Evolutionary conservation across 2,329 filamentous ascomycete species (phyloP).

Genomic region (Xylaria sp.): DNA sequence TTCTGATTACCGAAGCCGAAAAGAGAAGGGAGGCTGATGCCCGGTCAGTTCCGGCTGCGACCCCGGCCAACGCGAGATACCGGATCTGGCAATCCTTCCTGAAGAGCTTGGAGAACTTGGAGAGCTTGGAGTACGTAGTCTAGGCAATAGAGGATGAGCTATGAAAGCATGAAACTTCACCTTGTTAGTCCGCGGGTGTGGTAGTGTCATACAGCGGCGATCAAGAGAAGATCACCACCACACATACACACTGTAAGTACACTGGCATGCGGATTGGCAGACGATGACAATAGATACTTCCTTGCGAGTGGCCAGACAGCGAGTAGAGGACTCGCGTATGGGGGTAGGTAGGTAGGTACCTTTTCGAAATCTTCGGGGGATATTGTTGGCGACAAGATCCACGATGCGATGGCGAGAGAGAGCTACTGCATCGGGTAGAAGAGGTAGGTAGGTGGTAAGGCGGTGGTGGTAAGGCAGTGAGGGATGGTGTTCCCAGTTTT

Average conservation of each 20-base stretch:
- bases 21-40: constrained; percentile 29
- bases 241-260: too few species aligned
- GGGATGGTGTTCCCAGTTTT: constrained; percentile 1
- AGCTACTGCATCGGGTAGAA: constrained; percentile 2
- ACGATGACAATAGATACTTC: constrained; percentile 3
- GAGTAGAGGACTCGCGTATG: background rate
- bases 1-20: constrained; percentile 18
- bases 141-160: background rate
- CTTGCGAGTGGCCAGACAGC: background rate
- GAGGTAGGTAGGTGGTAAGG: constrained; percentile 23
- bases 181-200: constrained; percentile 1
- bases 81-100: constrained; percentile 19
- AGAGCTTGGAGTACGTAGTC: too few species aligned
- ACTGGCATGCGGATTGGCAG: constrained; percentile 5
- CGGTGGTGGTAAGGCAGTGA: constrained; percentile 17
- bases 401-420: constrained; percentile 11
- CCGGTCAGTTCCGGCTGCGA: constrained; percentile 9
- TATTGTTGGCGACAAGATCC: constrained; percentile 21
- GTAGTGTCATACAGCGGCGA: constrained; percentile 1
- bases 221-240: background rate
- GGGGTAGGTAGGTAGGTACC: background rate
- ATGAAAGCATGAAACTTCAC: constrained; percentile 1
- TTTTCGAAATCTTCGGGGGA: background rate
- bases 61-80: constrained; percentile 24
- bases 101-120: background rate